Conservation (phyloP, 2,329 filamentous ascomycete species). For the Tolypocladium sp. region DNA sequence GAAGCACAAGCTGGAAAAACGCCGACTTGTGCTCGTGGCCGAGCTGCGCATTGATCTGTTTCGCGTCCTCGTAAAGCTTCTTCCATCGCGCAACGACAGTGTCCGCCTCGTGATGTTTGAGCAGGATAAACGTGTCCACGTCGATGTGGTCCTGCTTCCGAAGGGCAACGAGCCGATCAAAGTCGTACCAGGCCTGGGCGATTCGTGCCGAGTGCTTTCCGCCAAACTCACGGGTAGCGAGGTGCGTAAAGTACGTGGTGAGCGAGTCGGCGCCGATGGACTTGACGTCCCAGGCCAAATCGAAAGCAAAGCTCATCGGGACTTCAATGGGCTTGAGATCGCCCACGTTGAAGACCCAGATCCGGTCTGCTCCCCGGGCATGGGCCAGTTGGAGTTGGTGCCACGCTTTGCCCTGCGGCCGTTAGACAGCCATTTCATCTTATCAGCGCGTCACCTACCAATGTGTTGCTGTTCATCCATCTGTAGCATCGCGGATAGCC, state of each 20-base stretch:
- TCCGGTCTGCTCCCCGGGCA: constrained; percentile 33
- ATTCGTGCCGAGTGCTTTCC: constrained; percentile 32
- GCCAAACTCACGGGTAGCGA: constrained; percentile 43
- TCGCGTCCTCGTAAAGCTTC: constrained; percentile 32
- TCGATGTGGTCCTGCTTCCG: constrained; percentile 54
- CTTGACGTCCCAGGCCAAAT: constrained; percentile 46
- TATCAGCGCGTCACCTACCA: constrained; percentile 24
- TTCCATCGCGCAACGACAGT: constrained; percentile 42
- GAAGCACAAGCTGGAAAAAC: constrained; percentile 52
- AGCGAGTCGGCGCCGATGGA: constrained; percentile 28
- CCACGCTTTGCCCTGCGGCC: constrained; percentile 23
- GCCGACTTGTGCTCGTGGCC: constrained; percentile 34
- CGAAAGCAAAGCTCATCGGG: constrained; percentile 45
- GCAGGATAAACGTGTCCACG: constrained; percentile 42
- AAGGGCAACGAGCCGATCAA: constrained; percentile 38
- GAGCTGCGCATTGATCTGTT: constrained; percentile 34
- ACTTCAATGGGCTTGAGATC: constrained; percentile 51
- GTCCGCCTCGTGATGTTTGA: constrained; percentile 54
- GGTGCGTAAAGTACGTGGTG: constrained; percentile 32
- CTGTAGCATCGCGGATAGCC: constrained; percentile 51
- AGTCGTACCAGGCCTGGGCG: constrained; percentile 40
- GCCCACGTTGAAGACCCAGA: constrained; percentile 56
- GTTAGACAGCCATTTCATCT: background rate
- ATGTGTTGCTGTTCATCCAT: constrained; percentile 53
- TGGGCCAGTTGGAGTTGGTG: constrained; percentile 50